Evolutionary conservation across 768 basidiomycete genomes (phyloP), one percentile per base, ranked within the genome.

Genomic region (Steccherinum ochraceum): DNA sequence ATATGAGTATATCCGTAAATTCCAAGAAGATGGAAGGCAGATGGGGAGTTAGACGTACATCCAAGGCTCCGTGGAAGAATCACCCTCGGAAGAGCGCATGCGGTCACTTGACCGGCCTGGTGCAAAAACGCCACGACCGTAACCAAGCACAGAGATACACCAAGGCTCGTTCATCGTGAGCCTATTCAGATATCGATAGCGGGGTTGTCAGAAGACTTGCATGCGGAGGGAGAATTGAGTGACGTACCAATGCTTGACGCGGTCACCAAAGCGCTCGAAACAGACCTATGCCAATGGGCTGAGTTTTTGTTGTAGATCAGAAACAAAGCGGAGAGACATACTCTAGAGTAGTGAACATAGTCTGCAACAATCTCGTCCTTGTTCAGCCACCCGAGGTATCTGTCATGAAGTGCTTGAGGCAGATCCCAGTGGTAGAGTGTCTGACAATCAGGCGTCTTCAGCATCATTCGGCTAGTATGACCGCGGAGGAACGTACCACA

Each of bases 21-120:
- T n/a, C n/a, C n/a, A n/a, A n/a, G n/a, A n/a, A n/a, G n/a, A n/a
- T n/a, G 25, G 3, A 27, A 35, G 11, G 12, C 42, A 56, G 46
- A 49, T 40, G 13, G 24, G 43, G 35, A n/a, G n/a, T n/a, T n/a
- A 48, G 25, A 71, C 80, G 59, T 58, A 84, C 81, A 83, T 79
- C 83, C 81, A 86, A 21, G 83, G 81, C 64, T 84, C 83, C 1
- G 77, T 81, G 19, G 78, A 75, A 11, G 80, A 81, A 61, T 86
- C 73, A 40, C 83, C 81, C 64, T 81, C 79, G 3, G 77, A 66
- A 39, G 76, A 81, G 50, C 80, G 76, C 48, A 58, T 62, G 19
- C 85, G 77, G 64, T 84, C 81, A 67, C 80, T 84, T 61, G 81
- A 83, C 52, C 83, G 70, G 39, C 72, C 72, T 3, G 72, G 72